Percentiles rank a stretch among this genome's conserved stretches.
Conservation (phyloP, 2,329 filamentous ascomycete species). For the Colletotrichum sp. region DNA sequence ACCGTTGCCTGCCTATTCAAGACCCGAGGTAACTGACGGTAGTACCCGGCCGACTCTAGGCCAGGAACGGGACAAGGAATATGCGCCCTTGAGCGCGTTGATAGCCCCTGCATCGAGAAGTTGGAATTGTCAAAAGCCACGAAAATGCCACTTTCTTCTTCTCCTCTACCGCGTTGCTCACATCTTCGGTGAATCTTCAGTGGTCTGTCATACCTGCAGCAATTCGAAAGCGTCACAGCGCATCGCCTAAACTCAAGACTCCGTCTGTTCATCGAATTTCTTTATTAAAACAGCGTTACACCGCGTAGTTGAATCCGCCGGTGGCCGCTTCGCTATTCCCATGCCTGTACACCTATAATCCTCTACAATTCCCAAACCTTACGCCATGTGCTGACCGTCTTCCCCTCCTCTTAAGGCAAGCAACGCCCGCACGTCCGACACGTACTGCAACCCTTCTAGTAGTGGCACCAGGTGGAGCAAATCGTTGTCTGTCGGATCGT, state of each 20-base stretch:
- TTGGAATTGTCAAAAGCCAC: not conserved
- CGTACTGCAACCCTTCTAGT: constrained; percentile 93
- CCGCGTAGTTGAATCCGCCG: constrained; percentile 14
- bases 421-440: constrained; percentile 91
- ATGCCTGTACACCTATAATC: constrained; percentile 14
- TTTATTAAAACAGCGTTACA: constrained; percentile 20
- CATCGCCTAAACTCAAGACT: not conserved
- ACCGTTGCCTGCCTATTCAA: not conserved
- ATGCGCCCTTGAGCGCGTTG: not conserved
- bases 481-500: constrained; percentile 95
- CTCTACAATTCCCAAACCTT: constrained; percentile 21
- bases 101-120: not conserved
- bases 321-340: constrained; percentile 2
- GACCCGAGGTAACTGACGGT: not conserved
- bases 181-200: no score
- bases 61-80: not conserved
- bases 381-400: constrained; percentile 65
- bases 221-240: not conserved
- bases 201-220: no score
- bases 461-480: constrained; percentile 90
- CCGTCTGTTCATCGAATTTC: not conserved
- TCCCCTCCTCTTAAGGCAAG: constrained; percentile 89
- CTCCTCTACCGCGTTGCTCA: not conserved
- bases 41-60: not conserved
- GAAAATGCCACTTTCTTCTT: not conserved